Conservation (phyloP, 306 rosid species). For the Datisca glomerata region DNA sequence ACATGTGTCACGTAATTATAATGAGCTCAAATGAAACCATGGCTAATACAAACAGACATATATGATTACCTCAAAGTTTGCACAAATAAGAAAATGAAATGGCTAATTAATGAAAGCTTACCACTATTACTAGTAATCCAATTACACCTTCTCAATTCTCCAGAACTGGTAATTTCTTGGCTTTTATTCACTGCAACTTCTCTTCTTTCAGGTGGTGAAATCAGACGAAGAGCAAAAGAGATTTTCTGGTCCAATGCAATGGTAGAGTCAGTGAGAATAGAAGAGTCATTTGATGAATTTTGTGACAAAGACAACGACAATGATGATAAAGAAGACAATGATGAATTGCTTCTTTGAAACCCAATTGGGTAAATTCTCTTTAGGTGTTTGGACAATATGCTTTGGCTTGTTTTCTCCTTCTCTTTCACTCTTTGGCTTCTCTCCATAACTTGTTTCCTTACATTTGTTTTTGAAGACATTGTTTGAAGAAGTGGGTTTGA, state of each 20-base stretch:
- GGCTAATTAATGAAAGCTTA: too few relatives aligned
- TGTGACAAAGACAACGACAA: conserved; percentile 75
- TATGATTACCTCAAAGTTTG: too few relatives aligned
- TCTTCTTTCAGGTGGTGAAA: conserved; percentile 43
- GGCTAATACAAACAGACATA: too few relatives aligned
- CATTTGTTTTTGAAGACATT: conserved; percentile 37
- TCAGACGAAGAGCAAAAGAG: conserved; percentile 56
- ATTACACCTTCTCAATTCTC: conserved; percentile 66
- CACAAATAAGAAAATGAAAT: too few relatives aligned
- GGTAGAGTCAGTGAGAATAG: conserved; percentile 46
- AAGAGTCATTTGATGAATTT: conserved; percentile 81
- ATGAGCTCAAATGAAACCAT: too few relatives aligned
- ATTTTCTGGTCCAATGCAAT: conserved; percentile 60
- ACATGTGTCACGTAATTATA: too few relatives aligned
- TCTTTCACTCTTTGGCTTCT: conserved; percentile 38
- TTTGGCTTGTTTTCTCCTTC: conserved; percentile 38
- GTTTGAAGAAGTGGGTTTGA: not conserved
- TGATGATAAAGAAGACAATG: conserved; percentile 53
- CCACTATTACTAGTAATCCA: conserved; percentile 85
- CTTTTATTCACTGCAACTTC: conserved; percentile 30
- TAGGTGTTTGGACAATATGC: conserved; percentile 37
- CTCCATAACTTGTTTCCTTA: conserved; percentile 45
- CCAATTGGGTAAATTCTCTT: conserved; percentile 94
- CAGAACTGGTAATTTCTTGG: conserved; percentile 31
- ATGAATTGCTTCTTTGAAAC: conserved; percentile 69